A percentile compares a stretch with the other conserved stretches of the same genome.
phyloP scores from a whole-genome alignment of 2,329 filamentous ascomycete genomes.

The Ophiostoma fasciatum region DNA sequence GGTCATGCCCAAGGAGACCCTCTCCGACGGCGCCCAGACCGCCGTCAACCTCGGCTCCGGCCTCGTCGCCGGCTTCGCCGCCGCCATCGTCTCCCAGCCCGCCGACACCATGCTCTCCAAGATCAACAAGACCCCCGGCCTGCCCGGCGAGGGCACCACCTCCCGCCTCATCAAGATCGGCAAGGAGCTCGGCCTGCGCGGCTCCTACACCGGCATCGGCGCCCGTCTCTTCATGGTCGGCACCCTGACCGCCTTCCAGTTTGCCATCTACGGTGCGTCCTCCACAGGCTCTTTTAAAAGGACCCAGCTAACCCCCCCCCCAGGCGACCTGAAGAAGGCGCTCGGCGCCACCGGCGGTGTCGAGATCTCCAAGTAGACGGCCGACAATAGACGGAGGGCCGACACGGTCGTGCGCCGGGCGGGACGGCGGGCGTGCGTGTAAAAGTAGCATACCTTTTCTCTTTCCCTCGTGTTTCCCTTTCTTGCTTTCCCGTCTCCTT shows the following conservation, averaged over 20 bases:
- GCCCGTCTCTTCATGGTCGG: slow-evolving; percentile 43
- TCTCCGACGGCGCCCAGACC: slow-evolving; percentile 52
- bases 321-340: slow-evolving; percentile 45
- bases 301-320: not conserved
- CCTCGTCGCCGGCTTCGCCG: slow-evolving; percentile 53
- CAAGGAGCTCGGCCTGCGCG: slow-evolving; percentile 60
- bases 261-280: slow-evolving; percentile 57
- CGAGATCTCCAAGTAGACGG: slow-evolving; percentile 41
- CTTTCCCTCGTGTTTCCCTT: not conserved
- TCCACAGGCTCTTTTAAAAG: not conserved
- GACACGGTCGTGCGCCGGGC: not conserved
- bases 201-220: slow-evolving; percentile 61
- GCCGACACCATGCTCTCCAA: slow-evolving; percentile 78
- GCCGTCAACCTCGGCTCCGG: slow-evolving; percentile 44
- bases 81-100: slow-evolving; percentile 66
- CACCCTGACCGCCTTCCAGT: slow-evolving; percentile 57
- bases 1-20: slow-evolving; percentile 48
- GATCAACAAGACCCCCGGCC: slow-evolving; percentile 80
- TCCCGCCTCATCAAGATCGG: slow-evolving; percentile 66
- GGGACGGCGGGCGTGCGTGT: not conserved
- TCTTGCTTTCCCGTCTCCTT: not conserved
- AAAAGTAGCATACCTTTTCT: not conserved
- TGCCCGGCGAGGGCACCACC: slow-evolving; percentile 63
- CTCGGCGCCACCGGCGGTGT: slow-evolving; percentile 62
- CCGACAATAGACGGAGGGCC: not conserved